phyloP scores from a whole-genome alignment of 371 early-diverging fungal genomes.

The Lichtheimia corymbifera region DNA sequence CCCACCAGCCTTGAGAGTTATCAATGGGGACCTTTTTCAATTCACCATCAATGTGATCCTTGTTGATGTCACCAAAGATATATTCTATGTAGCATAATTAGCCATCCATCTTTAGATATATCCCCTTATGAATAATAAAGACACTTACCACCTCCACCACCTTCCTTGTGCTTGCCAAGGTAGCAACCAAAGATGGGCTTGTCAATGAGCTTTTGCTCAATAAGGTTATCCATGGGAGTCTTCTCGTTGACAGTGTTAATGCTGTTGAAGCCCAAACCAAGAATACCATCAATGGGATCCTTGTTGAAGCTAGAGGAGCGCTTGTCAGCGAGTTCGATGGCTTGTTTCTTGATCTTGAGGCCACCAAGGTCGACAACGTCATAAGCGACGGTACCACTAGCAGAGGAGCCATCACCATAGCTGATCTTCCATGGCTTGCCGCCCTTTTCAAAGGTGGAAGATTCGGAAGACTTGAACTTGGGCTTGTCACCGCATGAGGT shows the following conservation, averaged over 20 bases:
- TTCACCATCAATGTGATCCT: slow-evolving; percentile 33
- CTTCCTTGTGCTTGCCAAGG: slow-evolving; percentile 41
- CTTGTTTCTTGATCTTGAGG: slow-evolving; percentile 36
- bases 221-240: slow-evolving; percentile 47
- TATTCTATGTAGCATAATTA: not conserved
- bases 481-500: slow-evolving; percentile 11
- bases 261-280: slow-evolving; percentile 43
- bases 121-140: not conserved
- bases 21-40: slow-evolving; percentile 44
- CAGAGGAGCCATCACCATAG: slow-evolving; percentile 48
- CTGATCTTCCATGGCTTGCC: slow-evolving; percentile 34
- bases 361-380: slow-evolving; percentile 46
- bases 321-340: slow-evolving; percentile 34
- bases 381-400: slow-evolving; percentile 34
- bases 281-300: slow-evolving; percentile 44
- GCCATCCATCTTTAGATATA: not conserved
- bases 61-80: slow-evolving; percentile 38
- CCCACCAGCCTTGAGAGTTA: slow-evolving; percentile 22
- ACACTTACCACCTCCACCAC: slow-evolving; percentile 47
- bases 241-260: slow-evolving; percentile 35
- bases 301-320: slow-evolving; percentile 32
- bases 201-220: slow-evolving; percentile 39
- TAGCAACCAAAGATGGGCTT: slow-evolving; percentile 44
- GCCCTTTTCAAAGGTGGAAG: slow-evolving; percentile 28
- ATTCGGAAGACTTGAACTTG: slow-evolving; percentile 22